phyloP scores from a whole-genome alignment of 306 rosid species.

The Cucumis hystrix region DNA sequence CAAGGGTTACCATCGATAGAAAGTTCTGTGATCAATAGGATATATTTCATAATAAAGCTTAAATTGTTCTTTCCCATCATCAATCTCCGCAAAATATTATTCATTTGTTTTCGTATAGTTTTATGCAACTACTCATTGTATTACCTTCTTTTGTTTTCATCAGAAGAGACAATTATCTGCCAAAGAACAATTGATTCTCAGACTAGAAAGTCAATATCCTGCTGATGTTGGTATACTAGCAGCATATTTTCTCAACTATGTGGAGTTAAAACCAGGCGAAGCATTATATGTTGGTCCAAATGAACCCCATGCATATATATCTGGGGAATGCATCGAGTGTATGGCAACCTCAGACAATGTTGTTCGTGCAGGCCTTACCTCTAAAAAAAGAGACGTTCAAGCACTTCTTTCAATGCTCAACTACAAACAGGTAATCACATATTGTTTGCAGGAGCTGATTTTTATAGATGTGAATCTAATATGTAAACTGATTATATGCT shows the following conservation, averaged over 20 bases:
- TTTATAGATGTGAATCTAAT: background rate
- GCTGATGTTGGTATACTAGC: constrained; percentile 25
- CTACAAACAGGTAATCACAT: constrained; percentile 24
- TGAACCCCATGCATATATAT: constrained; percentile 31
- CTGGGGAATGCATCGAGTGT: constrained; percentile 31
- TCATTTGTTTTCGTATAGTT: background rate
- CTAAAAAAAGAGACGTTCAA: constrained; percentile 20
- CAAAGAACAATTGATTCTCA: constrained; percentile 28
- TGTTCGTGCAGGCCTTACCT: constrained; percentile 33
- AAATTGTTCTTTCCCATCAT: background rate
- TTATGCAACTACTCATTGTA: background rate
- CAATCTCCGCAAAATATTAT: background rate
- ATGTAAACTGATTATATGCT: background rate
- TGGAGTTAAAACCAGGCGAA: constrained; percentile 26
- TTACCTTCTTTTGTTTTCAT: background rate
- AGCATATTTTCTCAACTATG: constrained; percentile 25
- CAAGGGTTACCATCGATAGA: background rate
- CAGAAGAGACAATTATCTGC: constrained; percentile 21
- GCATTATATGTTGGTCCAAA: constrained; percentile 28
- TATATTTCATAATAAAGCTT: background rate
- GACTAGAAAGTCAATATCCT: constrained; percentile 29
- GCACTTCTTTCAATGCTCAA: constrained; percentile 31
- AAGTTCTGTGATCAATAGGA: background rate
- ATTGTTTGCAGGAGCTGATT: background rate
- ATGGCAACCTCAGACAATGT: constrained; percentile 39